phyloP scores from a whole-genome alignment of 345 rosid genomes.

The Dipteronia dyeriana region DNA sequence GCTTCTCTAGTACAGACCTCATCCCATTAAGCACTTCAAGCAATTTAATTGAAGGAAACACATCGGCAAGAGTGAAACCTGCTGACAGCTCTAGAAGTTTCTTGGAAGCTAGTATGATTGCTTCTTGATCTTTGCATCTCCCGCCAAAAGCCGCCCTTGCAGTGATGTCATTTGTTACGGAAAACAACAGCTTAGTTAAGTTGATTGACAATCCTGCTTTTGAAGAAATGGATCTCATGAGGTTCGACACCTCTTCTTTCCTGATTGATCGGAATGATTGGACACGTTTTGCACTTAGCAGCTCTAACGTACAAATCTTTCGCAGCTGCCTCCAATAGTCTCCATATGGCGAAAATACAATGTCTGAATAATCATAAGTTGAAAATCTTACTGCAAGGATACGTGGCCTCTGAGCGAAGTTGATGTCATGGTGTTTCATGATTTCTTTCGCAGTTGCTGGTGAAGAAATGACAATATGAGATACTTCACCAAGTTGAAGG shows the following conservation, averaged over 20 bases:
- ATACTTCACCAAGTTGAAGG: conserved; percentile 2
- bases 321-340: conserved; percentile 7
- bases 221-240: background rate
- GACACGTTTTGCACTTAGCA: background rate
- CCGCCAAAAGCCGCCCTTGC: background rate
- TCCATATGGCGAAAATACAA: conserved; percentile 6
- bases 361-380: background rate
- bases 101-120: background rate
- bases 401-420: background rate
- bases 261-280: conserved; percentile 3
- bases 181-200: background rate
- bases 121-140: background rate
- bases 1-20: background rate
- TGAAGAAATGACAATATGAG: conserved; percentile 5
- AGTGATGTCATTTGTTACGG: background rate
- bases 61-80: background rate
- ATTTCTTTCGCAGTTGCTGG: conserved; percentile 2
- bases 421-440: background rate
- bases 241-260: background rate
- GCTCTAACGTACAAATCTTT: background rate
- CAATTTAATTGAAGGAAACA: conserved; percentile 7
- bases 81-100: background rate
- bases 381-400: background rate
- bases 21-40: conserved; percentile 11
- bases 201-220: background rate